phyloP scores from a whole-genome alignment of 129 eudicot genomes.

The carrot (Daucus carota) region DNA sequence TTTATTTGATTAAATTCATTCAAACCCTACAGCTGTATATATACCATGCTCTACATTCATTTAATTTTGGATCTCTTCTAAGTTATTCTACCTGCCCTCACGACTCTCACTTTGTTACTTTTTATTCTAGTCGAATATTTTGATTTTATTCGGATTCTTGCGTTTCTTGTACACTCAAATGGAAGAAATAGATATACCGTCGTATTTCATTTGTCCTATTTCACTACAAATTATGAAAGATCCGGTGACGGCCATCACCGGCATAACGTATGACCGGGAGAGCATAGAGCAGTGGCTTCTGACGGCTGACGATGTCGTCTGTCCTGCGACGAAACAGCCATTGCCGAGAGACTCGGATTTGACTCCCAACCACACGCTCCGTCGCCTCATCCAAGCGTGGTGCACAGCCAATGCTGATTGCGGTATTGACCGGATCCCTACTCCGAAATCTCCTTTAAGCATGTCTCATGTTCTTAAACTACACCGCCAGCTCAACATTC shows the following conservation, averaged over 20 bases:
- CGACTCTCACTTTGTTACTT: background rate
- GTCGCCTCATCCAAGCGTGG: constrained; percentile 85
- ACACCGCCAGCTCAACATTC: constrained; percentile 36
- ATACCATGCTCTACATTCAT: background rate
- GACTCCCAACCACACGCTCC: constrained; percentile 78
- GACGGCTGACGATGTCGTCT: constrained; percentile 31
- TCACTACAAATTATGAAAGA: constrained; percentile 86
- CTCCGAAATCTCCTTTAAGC: constrained; percentile 46
- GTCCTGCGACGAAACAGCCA: constrained; percentile 68
- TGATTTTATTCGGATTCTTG: too few species aligned
- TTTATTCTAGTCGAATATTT: too few species aligned
- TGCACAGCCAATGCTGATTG: constrained; percentile 42
- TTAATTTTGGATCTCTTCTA: background rate
- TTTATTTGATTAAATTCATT: background rate
- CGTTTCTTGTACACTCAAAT: background rate
- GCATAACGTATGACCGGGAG: constrained; percentile 77
- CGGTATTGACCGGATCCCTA: constrained; percentile 72
- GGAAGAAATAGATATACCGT: constrained; percentile 58
- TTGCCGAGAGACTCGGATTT: constrained; percentile 41
- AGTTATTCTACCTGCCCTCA: background rate
- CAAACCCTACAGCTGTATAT: background rate
- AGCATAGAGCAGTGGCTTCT: constrained; percentile 67
- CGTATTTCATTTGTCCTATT: constrained; percentile 69
- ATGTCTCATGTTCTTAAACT: constrained; percentile 40
- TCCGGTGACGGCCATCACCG: constrained; percentile 76